Base-by-base conservation (phyloP, 2,329 filamentous ascomycete genomes). In the Lasiodiplodia gonubiensis region DNA sequence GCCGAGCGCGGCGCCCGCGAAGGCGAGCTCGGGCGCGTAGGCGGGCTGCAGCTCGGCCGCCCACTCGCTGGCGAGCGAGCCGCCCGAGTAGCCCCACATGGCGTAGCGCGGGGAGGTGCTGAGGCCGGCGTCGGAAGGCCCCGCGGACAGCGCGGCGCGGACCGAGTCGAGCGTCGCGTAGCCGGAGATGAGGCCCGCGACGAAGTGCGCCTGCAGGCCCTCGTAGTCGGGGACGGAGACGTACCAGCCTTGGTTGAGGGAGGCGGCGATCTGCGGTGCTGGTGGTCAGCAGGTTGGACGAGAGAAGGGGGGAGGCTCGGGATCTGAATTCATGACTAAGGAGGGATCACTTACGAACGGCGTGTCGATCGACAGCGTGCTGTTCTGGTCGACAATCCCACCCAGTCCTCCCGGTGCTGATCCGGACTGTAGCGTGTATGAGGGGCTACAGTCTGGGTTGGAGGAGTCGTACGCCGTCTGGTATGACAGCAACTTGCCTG, bases 1-100 rank as follows among this genome's bases (percentile, higher is more conserved):
- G 27, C 77, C 77, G 2, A 75, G 59, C 2, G 76, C 76, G 4
- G 72, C 69, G 23, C 76, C 77, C 4, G 68, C 68, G 55, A 77
- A 73, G 4, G 69, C 49, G 37, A 77, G 67, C 42, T 76, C 75
- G 3, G 74, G 70, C 4, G 75, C 75, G 51, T 77, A 77, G 10
- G 63, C 55, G 2, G 70, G 52, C 46, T 73, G 69, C 11, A 76
- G 69, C 59, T 74, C 73, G 12, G 70, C 69, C 10, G 74, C 75
- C 70, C 70, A 75, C 30, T 70, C 71, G 49, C 68, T 72, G 7
- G 73, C 73, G 12, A 74, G 54, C 0, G 70, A 69, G n/a, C 73
- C 73, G 33, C 73, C 73, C 18, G 69, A 71, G 66, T 75, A 75
- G 14, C 73, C 73, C 60, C 70, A 72, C 68, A 74, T 69, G 8